Conservation (phyloP, 169 alveolate species). For the Eimeria maxima region DNA sequence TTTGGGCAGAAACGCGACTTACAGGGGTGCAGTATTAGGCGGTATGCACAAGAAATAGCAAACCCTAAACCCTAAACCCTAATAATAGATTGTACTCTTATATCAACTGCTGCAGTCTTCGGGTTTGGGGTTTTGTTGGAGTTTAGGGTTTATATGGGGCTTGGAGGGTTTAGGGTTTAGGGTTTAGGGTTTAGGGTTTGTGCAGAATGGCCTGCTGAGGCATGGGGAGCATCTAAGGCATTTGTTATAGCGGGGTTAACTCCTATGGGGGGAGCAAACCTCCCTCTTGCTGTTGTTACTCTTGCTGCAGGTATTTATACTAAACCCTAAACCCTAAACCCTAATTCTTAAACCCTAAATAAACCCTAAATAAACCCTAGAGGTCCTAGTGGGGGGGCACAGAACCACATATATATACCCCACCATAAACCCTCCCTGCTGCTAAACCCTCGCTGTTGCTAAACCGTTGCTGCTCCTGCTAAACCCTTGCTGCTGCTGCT, state of each 20-base stretch:
- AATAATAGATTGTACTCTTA: background rate
- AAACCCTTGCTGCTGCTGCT: too few relatives aligned
- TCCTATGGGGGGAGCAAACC: constrained; percentile 7
- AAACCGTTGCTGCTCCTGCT: too few relatives aligned
- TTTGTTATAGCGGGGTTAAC: background rate
- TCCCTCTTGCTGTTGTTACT: background rate
- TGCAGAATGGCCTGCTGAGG: constrained; percentile 46
- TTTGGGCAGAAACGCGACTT: too few relatives aligned
- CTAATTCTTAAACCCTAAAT: too few relatives aligned
- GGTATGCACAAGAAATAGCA: too few relatives aligned
- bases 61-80: too few relatives aligned
- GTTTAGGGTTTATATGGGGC: too few relatives aligned
- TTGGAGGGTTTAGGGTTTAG: constrained; percentile 22
- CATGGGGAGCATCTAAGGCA: constrained; percentile 30
- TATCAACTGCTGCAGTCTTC: background rate
- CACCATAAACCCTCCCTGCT: constrained; percentile 20
- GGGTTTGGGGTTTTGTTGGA: background rate
- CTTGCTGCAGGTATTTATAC: background rate
- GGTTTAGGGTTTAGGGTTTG: constrained; percentile 32
- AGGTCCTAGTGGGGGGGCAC: too few relatives aligned
- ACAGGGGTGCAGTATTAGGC: too few relatives aligned
- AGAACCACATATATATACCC: too few relatives aligned
- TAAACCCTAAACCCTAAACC: constrained; percentile 1
- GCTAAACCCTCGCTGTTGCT: too few relatives aligned
- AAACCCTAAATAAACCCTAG: too few relatives aligned